phyloP scores from a whole-genome alignment of 176 grass and related monocot species.

The Eleusine coracana region DNA sequence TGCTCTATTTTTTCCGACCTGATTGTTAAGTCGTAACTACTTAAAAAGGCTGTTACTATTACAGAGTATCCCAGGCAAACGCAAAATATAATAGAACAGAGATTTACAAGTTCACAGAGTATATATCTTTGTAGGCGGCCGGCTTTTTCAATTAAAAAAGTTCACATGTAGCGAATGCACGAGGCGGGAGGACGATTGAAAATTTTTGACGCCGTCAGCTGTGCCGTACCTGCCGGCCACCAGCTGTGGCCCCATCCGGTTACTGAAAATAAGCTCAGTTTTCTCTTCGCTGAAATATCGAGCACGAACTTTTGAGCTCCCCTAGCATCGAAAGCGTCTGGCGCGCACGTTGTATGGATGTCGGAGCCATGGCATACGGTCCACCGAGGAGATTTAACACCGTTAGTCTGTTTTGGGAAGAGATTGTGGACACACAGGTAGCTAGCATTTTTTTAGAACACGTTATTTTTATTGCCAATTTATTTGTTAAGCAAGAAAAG shows the following conservation, averaged over 20 bases:
- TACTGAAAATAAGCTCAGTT: not conserved
- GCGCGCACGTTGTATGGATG: conserved; percentile 11
- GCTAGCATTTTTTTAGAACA: not conserved
- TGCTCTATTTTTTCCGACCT: not conserved
- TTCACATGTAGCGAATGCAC: not conserved
- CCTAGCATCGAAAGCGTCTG: not conserved
- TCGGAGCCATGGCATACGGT: not conserved
- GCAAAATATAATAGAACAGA: not conserved
- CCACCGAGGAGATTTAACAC: not conserved
- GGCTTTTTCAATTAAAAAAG: not conserved
- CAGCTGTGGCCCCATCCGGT: conserved; percentile 13
- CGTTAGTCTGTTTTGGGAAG: not conserved
- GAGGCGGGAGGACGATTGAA: conserved; percentile 34
- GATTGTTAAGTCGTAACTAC: conserved; percentile 24
- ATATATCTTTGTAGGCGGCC: not conserved
- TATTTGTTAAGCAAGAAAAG: no score
- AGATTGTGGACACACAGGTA: not conserved
- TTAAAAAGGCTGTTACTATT: not conserved
- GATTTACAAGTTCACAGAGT: no score
- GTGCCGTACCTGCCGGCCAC: conserved; percentile 44
- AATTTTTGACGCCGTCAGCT: conserved; percentile 38
- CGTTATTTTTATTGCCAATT: no score
- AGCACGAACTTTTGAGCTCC: no score
- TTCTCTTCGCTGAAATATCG: no score
- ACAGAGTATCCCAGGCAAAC: not conserved